Base-by-base conservation (phyloP, 179 eudicot species). In the Patellifolia procumbens region DNA sequence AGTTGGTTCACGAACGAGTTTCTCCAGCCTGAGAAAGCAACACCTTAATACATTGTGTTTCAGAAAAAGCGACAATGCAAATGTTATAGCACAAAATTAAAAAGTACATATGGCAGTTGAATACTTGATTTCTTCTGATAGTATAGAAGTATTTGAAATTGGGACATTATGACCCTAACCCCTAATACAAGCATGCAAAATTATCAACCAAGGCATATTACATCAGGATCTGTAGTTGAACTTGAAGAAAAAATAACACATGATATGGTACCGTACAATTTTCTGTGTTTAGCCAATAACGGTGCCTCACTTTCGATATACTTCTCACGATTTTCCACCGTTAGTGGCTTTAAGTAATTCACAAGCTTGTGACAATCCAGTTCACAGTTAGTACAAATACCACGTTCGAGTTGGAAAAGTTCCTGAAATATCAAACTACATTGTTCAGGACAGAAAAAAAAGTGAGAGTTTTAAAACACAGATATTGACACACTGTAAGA, bases 291-390 rank as follows among this genome's bases (percentile, higher is more conserved):
- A 58, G 88, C 89, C 78, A 96, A 83, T 42, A 84, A 88, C n/a
- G 98, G 94, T 49, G 98, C 99, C 70, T 74, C 87, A 77, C 80
- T 85, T 78, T 85, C 78, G 31, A 96, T 84, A 78, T 90, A 80
- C 29, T 86, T 85, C 81, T 80, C 85, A 72, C 99, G 88, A 77
- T 81, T 84, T 74, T 87, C 91, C 75, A 46, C n/a, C 22, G 94
- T 56, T 71, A 96, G 84, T 60, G 91, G 89, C 74, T 62, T 87
- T 31, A 93, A 55, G 86, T 84, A 80, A 82, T 89, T 80, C 75
- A 96, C 99, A 68, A 96, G 94, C 80, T 87, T 87, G 80, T 94
- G 98, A 86, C 99, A 96, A 83, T 96, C 86, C 72, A 96, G 78
- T 48, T 85, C 79, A 87, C 99, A 96, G 53, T 78, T 87, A 28